Evolutionary conservation across 2,329 filamentous ascomycete genomes (phyloP).

Genomic region (Cladosporium sp.): DNA sequence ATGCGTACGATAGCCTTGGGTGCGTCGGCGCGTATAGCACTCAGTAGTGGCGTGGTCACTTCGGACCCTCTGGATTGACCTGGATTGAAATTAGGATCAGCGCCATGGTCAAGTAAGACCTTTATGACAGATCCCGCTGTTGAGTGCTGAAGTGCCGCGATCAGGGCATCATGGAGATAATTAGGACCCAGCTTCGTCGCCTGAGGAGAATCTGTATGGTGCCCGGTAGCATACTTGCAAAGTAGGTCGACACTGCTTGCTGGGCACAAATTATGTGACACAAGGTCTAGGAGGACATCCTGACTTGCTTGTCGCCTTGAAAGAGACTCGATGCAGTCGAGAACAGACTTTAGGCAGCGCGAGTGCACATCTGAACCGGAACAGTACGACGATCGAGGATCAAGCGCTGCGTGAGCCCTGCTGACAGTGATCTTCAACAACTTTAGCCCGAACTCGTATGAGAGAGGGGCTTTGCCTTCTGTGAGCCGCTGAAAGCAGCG

Average conservation of each 20-base stretch:
- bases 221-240: not conserved
- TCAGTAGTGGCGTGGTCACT: not conserved
- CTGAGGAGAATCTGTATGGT: not conserved
- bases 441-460: too few relatives aligned
- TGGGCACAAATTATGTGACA: not conserved
- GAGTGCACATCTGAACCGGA: not conserved
- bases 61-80: too few relatives aligned
- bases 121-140: not conserved
- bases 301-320: not conserved
- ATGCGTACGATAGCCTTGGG: not conserved
- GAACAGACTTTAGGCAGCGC: not conserved
- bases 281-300: not conserved
- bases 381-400: not conserved
- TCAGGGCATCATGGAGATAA: not conserved
- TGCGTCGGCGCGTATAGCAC: not conserved
- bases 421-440: not conserved
- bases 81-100: not conserved
- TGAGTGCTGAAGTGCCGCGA: not conserved
- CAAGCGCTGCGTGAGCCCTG: not conserved
- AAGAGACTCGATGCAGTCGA: not conserved
- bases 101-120: not conserved
- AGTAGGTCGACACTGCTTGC: not conserved
- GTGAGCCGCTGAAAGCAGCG: not conserved
- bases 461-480: not conserved
- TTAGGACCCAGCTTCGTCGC: not conserved